These are phyloP conservation scores for Venturia pyrina DNA, from an alignment of 2,329 filamentous ascomycete species.

Conservation along the genomic window DNA sequence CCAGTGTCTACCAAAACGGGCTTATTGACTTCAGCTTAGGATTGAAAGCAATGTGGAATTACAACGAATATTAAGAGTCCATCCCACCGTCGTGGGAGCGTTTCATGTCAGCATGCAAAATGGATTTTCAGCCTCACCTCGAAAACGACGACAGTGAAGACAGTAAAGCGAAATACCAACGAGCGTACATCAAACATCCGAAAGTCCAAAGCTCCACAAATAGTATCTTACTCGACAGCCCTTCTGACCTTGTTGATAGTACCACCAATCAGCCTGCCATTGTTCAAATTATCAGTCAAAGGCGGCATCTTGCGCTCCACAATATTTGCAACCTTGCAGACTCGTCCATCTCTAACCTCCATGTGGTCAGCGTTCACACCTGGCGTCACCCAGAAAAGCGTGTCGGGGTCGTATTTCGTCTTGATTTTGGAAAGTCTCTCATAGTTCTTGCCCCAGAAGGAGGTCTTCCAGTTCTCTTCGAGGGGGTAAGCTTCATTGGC, in stretches of 20 bases:
- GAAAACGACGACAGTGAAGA: too few species aligned
- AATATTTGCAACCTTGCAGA: conserved; percentile 7
- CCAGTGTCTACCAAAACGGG: too few species aligned
- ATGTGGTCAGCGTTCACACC: conserved; percentile 12
- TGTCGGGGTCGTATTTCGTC: conserved; percentile 17
- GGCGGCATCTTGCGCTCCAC: background rate
- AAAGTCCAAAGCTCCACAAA: too few species aligned
- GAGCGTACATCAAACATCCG: too few species aligned
- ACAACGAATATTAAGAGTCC: too few species aligned
- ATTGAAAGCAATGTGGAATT: too few species aligned
- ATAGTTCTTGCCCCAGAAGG: conserved; percentile 14
- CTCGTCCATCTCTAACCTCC: conserved; percentile 5
- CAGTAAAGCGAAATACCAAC: too few species aligned
- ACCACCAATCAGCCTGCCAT: background rate
- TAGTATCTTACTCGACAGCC: background rate
- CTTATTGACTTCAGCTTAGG: too few species aligned
- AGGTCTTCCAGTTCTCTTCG: conserved; percentile 10
- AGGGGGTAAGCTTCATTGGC: conserved; percentile 11
- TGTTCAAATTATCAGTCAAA: background rate
- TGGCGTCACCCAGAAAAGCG: conserved; percentile 34
- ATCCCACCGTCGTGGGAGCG: too few species aligned
- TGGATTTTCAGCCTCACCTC: too few species aligned
- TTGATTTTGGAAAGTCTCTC: conserved; percentile 11
- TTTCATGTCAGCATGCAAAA: too few species aligned
- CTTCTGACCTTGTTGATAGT: conserved; percentile 1